Evolutionary conservation across 768 basidiomycete species (phyloP), one percentile per base, ranked within the genome.

Genomic region (Strobilomyces dryophilus): DNA sequence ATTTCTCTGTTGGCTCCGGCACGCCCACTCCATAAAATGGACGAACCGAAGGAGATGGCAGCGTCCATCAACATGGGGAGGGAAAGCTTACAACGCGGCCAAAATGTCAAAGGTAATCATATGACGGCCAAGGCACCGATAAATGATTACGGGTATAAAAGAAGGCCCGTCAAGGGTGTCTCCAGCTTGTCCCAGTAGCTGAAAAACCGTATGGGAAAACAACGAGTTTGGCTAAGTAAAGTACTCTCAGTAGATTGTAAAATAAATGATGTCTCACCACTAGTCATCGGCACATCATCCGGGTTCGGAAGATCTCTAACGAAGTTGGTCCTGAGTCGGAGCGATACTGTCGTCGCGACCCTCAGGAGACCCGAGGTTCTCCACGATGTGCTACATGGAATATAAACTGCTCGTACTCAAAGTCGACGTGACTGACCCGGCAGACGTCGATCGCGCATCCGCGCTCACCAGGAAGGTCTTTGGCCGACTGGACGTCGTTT

Each of bases 291-390:
- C 6, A 57, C 73, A n/a, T 72, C 70, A 0, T 63, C 72, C 7
- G 75, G 76, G 9, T 66, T 78, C 41, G 76, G 76, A 11, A 68
- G 61, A 26, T 39, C 54, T 15, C 57, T 73, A 47, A 60, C 65
- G 2, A 69, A 74, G 52, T 49, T 35, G 17, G 64, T 65, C 39
- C 66, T 78, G 39, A 50, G 44, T 11, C 56, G 60, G 6, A 76
- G 76, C 20, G 72, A 74, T 45, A 69, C 60, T 12, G 75, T 60
- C 36, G 67, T 76, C 43, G 76, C 78, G 6, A 76, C 77, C 18
- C 63, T 74, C 39, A 71, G 77, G 42, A 71, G 63, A 34, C 75
- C 76, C 2, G 68, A 59, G 18, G 35, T 47, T 7, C 63, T 64
- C 34, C 34, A 48, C n/a, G n/a, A n/a, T 24, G 24, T 24, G 24